These are phyloP conservation scores for Stagonosporopsis chrysanthemi DNA, from an alignment of 2,329 filamentous ascomycete species.

Conservation along the genomic window DNA sequence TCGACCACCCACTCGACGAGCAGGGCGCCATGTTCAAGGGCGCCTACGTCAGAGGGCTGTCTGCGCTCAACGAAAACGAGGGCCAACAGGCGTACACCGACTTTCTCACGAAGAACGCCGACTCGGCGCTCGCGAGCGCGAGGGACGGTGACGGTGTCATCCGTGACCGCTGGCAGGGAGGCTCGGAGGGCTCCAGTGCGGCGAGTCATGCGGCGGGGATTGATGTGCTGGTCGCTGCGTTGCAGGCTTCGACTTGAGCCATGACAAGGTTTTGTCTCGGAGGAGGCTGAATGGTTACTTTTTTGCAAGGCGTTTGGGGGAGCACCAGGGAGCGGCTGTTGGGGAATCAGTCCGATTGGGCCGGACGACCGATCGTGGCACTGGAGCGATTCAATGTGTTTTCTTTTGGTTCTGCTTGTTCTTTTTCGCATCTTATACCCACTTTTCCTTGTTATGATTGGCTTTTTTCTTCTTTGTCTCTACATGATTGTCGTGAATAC, in stretches of 20 bases:
- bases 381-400: background rate
- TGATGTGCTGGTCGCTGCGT: slow-evolving; percentile 67
- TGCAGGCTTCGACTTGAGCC: slow-evolving; percentile 9
- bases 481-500: background rate
- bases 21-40: slow-evolving; percentile 49
- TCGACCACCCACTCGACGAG: slow-evolving; percentile 32
- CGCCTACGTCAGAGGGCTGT: slow-evolving; percentile 46
- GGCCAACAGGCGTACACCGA: slow-evolving; percentile 31
- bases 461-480: background rate
- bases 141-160: slow-evolving; percentile 55
- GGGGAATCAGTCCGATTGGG: background rate
- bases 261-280: slow-evolving; percentile 1
- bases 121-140: slow-evolving; percentile 40
- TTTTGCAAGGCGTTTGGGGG: background rate
- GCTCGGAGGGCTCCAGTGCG: slow-evolving; percentile 58
- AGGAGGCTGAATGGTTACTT: slow-evolving; percentile 2
- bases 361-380: background rate
- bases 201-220: slow-evolving; percentile 69
- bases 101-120: slow-evolving; percentile 46
- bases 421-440: slow-evolving; percentile 14
- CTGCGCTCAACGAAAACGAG: slow-evolving; percentile 38
- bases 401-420: background rate
- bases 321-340: background rate
- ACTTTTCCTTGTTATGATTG: background rate
- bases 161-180: slow-evolving; percentile 67